A percentile compares a stretch with the other conserved stretches of the same genome.
Conservation (phyloP, 2,329 filamentous ascomycete genomes). For the Penicillium oxalicum region DNA sequence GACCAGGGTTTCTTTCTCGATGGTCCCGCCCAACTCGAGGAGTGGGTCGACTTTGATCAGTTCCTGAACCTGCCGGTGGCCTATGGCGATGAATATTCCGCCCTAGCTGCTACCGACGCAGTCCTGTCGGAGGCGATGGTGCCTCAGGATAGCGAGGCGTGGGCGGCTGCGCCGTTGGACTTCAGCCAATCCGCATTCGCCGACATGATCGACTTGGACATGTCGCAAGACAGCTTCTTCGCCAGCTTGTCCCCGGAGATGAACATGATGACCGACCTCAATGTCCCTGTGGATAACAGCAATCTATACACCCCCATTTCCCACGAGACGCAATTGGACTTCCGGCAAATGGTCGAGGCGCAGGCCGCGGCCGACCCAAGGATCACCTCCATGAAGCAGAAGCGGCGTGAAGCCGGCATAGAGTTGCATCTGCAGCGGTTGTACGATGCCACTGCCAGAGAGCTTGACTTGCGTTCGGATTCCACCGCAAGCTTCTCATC, state of each 20-base stretch:
- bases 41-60: constrained; percentile 32
- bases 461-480: constrained; percentile 24
- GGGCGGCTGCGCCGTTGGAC: constrained; percentile 16
- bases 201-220: constrained; percentile 21
- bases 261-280: constrained; percentile 11
- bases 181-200: constrained; percentile 21
- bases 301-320: constrained; percentile 12
- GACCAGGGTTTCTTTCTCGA: constrained; percentile 25
- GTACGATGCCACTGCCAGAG: constrained; percentile 25
- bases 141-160: constrained; percentile 21
- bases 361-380: constrained; percentile 34
- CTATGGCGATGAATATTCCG: constrained; percentile 26
- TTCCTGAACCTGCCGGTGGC: constrained; percentile 27
- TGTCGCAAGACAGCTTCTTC: constrained; percentile 14
- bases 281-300: constrained; percentile 15
- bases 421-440: constrained; percentile 37
- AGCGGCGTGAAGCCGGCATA: constrained; percentile 39
- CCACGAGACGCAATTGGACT: constrained; percentile 13
- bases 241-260: constrained; percentile 15
- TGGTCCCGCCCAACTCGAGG: constrained; percentile 17
- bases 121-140: constrained; percentile 27
- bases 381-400: constrained; percentile 33
- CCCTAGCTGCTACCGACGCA: constrained; percentile 26
- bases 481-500: constrained; percentile 30
- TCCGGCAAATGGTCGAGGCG: constrained; percentile 32